These are phyloP conservation scores for Daldinia grandis DNA, from an alignment of 495 filamentous ascomycete species.

Conservation along the genomic window DNA sequence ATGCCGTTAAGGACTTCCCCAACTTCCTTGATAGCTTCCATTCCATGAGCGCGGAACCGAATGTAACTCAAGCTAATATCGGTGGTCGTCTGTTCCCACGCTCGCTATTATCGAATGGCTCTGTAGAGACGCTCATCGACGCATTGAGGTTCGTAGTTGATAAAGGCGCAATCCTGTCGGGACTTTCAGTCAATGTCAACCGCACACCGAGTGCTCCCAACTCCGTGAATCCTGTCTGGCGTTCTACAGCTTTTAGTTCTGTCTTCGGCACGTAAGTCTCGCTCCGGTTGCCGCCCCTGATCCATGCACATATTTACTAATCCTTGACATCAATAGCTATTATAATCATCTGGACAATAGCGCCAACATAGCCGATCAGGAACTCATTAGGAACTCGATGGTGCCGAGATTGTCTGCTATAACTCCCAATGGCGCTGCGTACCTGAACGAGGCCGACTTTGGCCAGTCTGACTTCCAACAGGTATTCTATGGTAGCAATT, in stretches of 20 bases:
- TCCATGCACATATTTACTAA: too few species aligned
- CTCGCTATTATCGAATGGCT: slow-evolving; percentile 55
- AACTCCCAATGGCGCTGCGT: slow-evolving; percentile 48
- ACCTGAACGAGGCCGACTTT: slow-evolving; percentile 56
- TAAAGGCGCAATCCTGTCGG: neutral
- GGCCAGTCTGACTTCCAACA: slow-evolving; percentile 46
- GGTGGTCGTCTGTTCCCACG: slow-evolving; percentile 67
- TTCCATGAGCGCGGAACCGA: slow-evolving; percentile 48
- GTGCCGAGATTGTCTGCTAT: slow-evolving; percentile 54
- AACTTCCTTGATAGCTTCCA: neutral
- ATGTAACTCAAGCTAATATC: slow-evolving; percentile 55
- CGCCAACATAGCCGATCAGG: too few species aligned
- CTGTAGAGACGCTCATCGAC: slow-evolving; percentile 55
- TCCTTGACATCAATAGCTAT: too few species aligned
- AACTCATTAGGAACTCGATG: slow-evolving; percentile 43
- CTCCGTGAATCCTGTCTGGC: neutral
- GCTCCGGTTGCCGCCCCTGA: too few species aligned
- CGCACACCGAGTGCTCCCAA: neutral
- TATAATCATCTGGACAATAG: too few species aligned
- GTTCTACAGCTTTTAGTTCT: neutral
- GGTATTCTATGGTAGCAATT: slow-evolving; percentile 51
- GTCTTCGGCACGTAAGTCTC: neutral
- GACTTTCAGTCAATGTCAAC: neutral
- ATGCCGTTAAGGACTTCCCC: too few species aligned
- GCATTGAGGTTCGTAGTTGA: slow-evolving; percentile 18